phyloP scores from a whole-genome alignment of 805 yeast genomes.

The Zygoascus bituminiphila region DNA sequence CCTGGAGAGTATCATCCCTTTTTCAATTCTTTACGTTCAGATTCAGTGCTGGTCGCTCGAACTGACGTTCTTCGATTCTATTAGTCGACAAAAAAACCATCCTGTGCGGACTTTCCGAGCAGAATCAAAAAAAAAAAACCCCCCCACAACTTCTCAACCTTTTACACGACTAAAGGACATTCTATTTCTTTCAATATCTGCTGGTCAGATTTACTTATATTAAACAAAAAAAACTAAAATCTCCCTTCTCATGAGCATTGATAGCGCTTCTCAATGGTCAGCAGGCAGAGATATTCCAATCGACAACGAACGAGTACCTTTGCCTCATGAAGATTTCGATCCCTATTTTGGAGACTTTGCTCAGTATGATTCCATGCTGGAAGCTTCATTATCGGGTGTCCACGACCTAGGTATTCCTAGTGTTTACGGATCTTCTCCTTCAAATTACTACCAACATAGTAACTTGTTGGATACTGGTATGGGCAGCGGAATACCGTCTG shows the following conservation, averaged over 20 bases:
- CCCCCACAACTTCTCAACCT: neutral
- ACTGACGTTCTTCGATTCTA: slow-evolving; percentile 1
- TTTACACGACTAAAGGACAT: neutral
- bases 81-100: neutral
- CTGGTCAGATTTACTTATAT: slow-evolving; percentile 4
- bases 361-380: slow-evolving; percentile 42
- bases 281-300: neutral
- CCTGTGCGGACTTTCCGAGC: neutral
- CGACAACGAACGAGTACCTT: slow-evolving; percentile 27
- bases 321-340: slow-evolving; percentile 49
- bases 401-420: slow-evolving; percentile 51
- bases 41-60: slow-evolving; percentile 1
- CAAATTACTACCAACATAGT: neutral
- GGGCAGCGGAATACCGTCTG: neutral
- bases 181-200: neutral
- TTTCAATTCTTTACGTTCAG: neutral
- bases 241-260: neutral
- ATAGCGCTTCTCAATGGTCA: neutral
- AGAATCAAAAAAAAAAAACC: neutral
- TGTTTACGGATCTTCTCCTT: neutral
- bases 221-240: too few relatives aligned
- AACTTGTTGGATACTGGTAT: neutral
- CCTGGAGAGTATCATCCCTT: slow-evolving; percentile 14
- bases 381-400: slow-evolving; percentile 45
- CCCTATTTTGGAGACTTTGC: slow-evolving; percentile 36